phyloP scores from a whole-genome alignment of 345 rosid species.

The Eucalyptus erythrocorys region DNA sequence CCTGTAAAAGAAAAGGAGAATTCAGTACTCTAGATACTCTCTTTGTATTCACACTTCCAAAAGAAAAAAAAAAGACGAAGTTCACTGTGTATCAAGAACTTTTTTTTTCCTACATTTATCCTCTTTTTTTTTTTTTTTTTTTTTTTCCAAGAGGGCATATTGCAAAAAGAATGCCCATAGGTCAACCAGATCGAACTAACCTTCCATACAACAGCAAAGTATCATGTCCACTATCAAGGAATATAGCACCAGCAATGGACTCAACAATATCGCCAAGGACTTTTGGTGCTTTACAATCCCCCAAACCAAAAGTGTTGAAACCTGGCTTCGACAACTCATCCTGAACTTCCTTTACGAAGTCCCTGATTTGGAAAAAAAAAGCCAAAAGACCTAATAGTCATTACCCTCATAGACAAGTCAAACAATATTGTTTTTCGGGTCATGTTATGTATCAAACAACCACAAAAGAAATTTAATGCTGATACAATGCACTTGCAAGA shows the following conservation, averaged over 20 bases:
- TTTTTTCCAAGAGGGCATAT: not conserved
- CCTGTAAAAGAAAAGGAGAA: slow-evolving; percentile 19
- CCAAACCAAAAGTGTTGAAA: slow-evolving; percentile 92
- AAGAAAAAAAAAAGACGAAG: not conserved
- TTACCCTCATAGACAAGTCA: not conserved
- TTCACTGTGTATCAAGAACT: not conserved
- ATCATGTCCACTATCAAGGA: slow-evolving; percentile 74
- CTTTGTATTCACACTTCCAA: not conserved
- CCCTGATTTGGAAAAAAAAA: slow-evolving; percentile 58
- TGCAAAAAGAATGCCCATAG: not conserved
- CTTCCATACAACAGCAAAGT: slow-evolving; percentile 87
- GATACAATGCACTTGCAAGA: not conserved
- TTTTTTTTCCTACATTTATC: not conserved
- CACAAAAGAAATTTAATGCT: not conserved
- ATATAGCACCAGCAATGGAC: slow-evolving; percentile 95
- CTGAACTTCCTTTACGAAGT: slow-evolving; percentile 83
- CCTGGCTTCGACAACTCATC: slow-evolving; percentile 78
- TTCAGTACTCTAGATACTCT: not conserved
- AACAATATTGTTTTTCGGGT: not conserved
- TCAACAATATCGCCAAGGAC: slow-evolving; percentile 97
- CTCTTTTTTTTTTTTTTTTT: no score
- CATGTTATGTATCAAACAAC: not conserved
- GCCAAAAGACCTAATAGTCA: not conserved
- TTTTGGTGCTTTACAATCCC: slow-evolving; percentile 99
- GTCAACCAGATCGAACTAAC: slow-evolving; percentile 22